Percentiles rank a stretch among this genome's conserved stretches.
These are phyloP conservation scores for Pseudogymnoascus verrucosus DNA, from an alignment of 2,329 filamentous ascomycete genomes.

Conservation along the genomic window DNA sequence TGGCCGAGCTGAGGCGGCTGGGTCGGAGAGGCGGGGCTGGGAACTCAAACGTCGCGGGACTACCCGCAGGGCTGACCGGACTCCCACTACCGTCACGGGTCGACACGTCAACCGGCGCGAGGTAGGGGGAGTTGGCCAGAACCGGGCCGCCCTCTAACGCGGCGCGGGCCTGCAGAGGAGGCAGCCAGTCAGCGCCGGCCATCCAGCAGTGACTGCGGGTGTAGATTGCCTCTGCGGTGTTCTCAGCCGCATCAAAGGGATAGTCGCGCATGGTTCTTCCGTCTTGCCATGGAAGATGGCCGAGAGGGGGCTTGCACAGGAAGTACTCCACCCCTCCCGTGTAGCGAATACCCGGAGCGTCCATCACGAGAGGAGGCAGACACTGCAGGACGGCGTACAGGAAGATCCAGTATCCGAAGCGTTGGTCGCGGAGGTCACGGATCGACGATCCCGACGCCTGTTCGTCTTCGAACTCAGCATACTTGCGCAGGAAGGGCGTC, in stretches of 20 bases:
- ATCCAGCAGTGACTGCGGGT: conserved; percentile 63
- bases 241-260: conserved; percentile 50
- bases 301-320: conserved; percentile 66
- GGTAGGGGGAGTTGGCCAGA: background rate
- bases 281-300: conserved; percentile 64
- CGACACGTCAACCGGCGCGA: background rate
- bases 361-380: conserved; percentile 68
- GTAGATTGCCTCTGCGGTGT: conserved; percentile 61
- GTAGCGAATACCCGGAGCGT: conserved; percentile 61
- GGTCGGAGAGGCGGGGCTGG: background rate
- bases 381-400: conserved; percentile 71
- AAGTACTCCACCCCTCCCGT: conserved; percentile 75
- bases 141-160: background rate
- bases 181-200: conserved; percentile 51
- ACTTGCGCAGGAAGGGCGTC: conserved; percentile 60
- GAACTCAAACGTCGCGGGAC: background rate
- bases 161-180: background rate
- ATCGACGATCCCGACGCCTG: conserved; percentile 57
- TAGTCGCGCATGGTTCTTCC: conserved; percentile 55
- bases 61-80: background rate
- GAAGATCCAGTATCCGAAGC: conserved; percentile 75
- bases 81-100: background rate
- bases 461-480: conserved; percentile 62
- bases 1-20: background rate
- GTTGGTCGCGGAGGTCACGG: conserved; percentile 61